Evolutionary conservation across 73 alveolate genomes (phyloP).

Genomic region (Durusdinium trenchii): DNA sequence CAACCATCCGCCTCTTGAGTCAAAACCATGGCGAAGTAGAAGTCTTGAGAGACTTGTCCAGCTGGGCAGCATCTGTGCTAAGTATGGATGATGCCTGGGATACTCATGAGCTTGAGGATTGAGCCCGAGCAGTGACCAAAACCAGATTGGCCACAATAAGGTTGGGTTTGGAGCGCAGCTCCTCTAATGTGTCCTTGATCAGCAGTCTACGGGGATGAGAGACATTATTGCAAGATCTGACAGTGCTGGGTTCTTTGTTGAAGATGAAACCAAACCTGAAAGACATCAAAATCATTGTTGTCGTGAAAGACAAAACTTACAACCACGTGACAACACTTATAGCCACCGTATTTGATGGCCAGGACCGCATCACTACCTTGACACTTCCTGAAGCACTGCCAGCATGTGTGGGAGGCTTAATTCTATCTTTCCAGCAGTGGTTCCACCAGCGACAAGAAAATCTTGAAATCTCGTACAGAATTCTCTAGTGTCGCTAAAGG

Average conservation of each 20-base stretch:
- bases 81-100: constrained; percentile 93
- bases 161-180: no score
- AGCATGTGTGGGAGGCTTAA: constrained; percentile 61
- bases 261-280: not conserved
- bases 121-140: no score
- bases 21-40: not conserved
- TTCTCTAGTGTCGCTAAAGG: no score
- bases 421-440: no score
- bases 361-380: constrained; percentile 65
- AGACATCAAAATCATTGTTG: not conserved
- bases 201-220: no score
- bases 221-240: not conserved
- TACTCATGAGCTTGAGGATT: not conserved
- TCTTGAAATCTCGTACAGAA: no score
- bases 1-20: constrained; percentile 44
- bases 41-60: not conserved
- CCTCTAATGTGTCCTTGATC: no score
- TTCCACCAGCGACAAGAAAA: no score
- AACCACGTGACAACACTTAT: no score
- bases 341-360: not conserved
- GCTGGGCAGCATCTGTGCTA: constrained; percentile 51
- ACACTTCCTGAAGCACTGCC: constrained; percentile 65
- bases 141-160: no score
- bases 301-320: not conserved
- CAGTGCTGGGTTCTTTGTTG: not conserved